Percentiles rank a stretch among this genome's conserved stretches.
Conservation (phyloP, 805 yeast species). For the Metschnikowia proteae region DNA sequence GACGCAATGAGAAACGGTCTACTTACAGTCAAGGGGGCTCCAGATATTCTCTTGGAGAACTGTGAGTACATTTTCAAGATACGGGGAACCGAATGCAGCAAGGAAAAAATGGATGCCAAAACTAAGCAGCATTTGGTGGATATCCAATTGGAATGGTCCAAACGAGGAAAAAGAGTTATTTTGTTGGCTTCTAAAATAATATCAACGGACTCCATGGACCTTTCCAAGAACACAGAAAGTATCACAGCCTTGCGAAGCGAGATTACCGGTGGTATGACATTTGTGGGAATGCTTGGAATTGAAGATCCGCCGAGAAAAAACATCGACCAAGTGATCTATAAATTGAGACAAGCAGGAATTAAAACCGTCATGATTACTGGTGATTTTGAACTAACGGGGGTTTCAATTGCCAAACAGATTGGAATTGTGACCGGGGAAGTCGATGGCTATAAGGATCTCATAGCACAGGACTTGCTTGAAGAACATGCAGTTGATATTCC, state of each 20-base stretch:
- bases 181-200: constrained; percentile 25
- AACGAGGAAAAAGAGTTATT: constrained; percentile 35
- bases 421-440: constrained; percentile 31
- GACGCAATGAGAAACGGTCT: constrained; percentile 15
- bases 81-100: not conserved
- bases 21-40: constrained; percentile 43
- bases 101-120: constrained; percentile 16
- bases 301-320: constrained; percentile 43
- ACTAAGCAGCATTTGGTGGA: constrained; percentile 19
- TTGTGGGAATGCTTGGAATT: constrained; percentile 40
- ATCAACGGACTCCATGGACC: constrained; percentile 13
- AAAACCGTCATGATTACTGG: constrained; percentile 47
- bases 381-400: constrained; percentile 50
- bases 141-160: constrained; percentile 34
- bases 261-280: constrained; percentile 19
- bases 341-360: constrained; percentile 38
- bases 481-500: constrained; percentile 3
- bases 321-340: constrained; percentile 28
- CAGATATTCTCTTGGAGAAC: constrained; percentile 37
- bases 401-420: constrained; percentile 45
- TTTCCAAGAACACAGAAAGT: constrained; percentile 12
- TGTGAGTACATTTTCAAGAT: constrained; percentile 20
- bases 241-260: constrained; percentile 15
- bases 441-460: constrained; percentile 19
- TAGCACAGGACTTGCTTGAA: constrained; percentile 4